A percentile compares a stretch with the other conserved stretches of the same genome.
Evolutionary conservation across 208 protist species (phyloP).

Genomic region (Acanthamoeba divionensis): DNA sequence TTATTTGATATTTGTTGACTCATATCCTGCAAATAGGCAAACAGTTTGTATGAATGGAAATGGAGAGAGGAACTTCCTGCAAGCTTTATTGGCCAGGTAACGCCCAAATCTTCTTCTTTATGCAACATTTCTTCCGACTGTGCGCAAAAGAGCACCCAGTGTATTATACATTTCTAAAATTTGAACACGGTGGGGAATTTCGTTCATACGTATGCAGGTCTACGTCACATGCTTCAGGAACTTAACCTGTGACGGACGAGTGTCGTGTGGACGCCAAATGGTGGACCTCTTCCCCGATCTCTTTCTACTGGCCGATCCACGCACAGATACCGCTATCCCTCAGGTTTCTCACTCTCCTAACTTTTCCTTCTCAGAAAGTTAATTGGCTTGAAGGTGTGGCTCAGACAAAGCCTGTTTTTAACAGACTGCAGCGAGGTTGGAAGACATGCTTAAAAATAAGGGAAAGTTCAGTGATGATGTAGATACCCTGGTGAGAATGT

Average conservation of each 20-base stretch:
- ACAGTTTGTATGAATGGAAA: background rate
- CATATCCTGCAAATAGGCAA: no score
- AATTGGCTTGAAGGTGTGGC: background rate
- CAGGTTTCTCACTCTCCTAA: background rate
- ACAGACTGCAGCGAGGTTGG: background rate
- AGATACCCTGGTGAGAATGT: background rate
- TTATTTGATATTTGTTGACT: no score
- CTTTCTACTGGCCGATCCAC: conserved; percentile 28
- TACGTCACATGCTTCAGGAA: conserved; percentile 34
- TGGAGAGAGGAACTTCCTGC: background rate
- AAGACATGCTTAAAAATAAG: background rate
- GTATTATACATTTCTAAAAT: no score
- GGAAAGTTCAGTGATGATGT: conserved; percentile 20
- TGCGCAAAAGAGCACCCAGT: no score
- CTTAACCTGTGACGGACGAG: conserved; percentile 34
- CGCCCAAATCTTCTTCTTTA: background rate
- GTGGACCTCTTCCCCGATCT: conserved; percentile 16
- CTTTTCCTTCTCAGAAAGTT: background rate
- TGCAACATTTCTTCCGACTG: no score
- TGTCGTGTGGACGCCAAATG: background rate
- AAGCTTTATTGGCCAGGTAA: background rate
- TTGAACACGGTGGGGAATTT: no score
- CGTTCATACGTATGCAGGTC: background rate
- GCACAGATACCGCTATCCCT: background rate
- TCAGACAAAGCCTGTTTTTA: background rate